Evolutionary conservation across 2,329 filamentous ascomycete species (phyloP), one percentile per base, ranked within the genome.

Genomic region (Ophiocordyceps unilateralis): DNA sequence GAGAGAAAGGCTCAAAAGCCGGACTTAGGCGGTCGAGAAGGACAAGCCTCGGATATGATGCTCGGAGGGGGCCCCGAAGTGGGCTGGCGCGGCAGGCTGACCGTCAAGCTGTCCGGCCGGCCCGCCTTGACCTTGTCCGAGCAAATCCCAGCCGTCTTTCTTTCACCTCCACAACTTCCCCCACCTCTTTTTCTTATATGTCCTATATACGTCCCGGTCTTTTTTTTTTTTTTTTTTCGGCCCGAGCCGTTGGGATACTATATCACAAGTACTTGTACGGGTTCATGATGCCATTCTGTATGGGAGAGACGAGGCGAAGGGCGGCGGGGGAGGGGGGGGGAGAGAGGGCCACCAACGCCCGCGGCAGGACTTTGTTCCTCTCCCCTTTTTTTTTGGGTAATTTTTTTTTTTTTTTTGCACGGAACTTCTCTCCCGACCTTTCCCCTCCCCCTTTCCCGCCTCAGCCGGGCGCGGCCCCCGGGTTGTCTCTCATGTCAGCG

Each of bases 201-300:
- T 28, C 12, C 23, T 17, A 34, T 3, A 34, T n/a, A 34, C 14
- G 30, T 6, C 7, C 15, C 32, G n/a, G n/a, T 9, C n/a, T 10
- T 19, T n/a, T 6, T 11, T 19, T 19, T n/a, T 10, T 10, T 11
- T 7, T n/a, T 7, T 9, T 36, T 19, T 19, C 11, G n/a, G 23
- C 5, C 17, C 19, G 23, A 3, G n/a, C 21, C 4, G 11, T 2
- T 21, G 5, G 14, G 37, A 14, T 5, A 14, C 28, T 17, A n/a
- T 19, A 39, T 44, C 20, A 81, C 50, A 96, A 82, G 61, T 95
- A 96, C 66, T 96, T 96, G 70, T 96, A 96, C 1, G 89, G 89
- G 65, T 95, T 96, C 86, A 96, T 93, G 63, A 96, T 96, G 40
- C 87, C 88, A 52, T 94, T 94, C 86, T 93, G 54, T 36, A 41